These are phyloP conservation scores for Teunomyces funiuensis DNA, from an alignment of 805 yeast genomes.

Conservation along the genomic window DNA sequence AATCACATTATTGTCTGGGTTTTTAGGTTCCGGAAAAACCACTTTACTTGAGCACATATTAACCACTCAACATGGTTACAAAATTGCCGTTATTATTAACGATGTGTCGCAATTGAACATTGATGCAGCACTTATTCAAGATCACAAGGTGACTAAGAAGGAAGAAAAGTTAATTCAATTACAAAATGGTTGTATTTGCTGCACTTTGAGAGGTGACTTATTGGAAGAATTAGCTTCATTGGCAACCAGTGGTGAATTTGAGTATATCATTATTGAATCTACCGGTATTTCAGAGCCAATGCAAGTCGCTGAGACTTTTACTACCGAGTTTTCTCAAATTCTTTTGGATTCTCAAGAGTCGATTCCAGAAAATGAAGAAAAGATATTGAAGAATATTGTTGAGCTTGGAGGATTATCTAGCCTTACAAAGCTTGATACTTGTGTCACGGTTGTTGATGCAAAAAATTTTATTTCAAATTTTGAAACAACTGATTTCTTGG, in stretches of 20 bases:
- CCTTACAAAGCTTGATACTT: conserved; percentile 41
- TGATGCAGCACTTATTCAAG: conserved; percentile 40
- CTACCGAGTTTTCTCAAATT: conserved; percentile 39
- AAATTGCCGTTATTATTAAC: conserved; percentile 47
- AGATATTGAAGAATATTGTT: conserved; percentile 24
- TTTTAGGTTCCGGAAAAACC: conserved; percentile 48
- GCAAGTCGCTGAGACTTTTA: conserved; percentile 52
- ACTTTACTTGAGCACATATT: conserved; percentile 45
- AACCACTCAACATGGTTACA: conserved; percentile 38
- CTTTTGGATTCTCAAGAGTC: conserved; percentile 25
- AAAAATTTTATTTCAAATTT: conserved; percentile 40
- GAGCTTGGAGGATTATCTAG: conserved; percentile 42
- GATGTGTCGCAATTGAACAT: conserved; percentile 46
- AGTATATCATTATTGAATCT: conserved; percentile 46
- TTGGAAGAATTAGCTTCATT: conserved; percentile 41
- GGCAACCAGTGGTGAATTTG: conserved; percentile 33
- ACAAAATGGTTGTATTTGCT: conserved; percentile 51
- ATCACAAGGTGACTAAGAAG: conserved; percentile 39
- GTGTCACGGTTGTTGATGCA: conserved; percentile 48
- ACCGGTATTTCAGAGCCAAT: conserved; percentile 51
- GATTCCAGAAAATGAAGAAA: conserved; percentile 17
- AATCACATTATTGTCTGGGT: conserved; percentile 47
- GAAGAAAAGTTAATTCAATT: conserved; percentile 46
- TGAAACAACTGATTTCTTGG: conserved; percentile 44
- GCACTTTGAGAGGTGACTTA: conserved; percentile 47